Conservation (phyloP, 495 filamentous ascomycete species). For the Xylaria intraflava region DNA sequence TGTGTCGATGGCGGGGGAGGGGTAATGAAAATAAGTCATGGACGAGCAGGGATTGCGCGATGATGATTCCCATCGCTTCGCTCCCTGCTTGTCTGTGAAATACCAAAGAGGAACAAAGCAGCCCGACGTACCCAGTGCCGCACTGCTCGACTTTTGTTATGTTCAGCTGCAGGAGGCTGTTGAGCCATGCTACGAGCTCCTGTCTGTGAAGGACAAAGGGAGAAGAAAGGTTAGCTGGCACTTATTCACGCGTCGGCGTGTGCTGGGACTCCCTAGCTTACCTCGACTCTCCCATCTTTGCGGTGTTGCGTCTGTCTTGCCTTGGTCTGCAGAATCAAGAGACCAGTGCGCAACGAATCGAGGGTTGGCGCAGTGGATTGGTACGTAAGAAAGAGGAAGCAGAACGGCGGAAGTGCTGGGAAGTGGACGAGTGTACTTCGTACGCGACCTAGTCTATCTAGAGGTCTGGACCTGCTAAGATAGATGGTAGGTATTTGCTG, state of each 20-base stretch:
- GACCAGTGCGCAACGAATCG: too few relatives aligned
- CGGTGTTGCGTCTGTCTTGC: neutral
- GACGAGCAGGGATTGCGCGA: constrained; percentile 14
- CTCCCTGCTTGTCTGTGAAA: neutral
- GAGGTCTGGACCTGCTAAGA: too few relatives aligned
- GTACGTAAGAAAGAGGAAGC: neutral
- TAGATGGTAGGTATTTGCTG: too few relatives aligned
- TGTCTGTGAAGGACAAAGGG: constrained; percentile 56
- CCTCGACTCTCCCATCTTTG: constrained; percentile 14
- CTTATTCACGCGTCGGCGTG: neutral
- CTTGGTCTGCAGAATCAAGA: neutral
- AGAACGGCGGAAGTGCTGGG: neutral
- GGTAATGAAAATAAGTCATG: constrained; percentile 25
- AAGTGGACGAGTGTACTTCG: too few relatives aligned
- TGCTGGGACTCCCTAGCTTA: neutral
- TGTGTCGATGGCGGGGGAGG: constrained; percentile 28
- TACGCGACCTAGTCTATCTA: too few relatives aligned
- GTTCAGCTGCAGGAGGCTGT: constrained; percentile 94
- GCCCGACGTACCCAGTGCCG: constrained; percentile 78
- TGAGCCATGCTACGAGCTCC: constrained; percentile 93
- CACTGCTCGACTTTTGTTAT: constrained; percentile 98
- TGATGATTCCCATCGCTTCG: neutral
- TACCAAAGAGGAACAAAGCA: neutral
- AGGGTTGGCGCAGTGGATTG: too few relatives aligned
- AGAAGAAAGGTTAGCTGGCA: neutral